These are phyloP conservation scores for Macrophomina phaseolina DNA, from an alignment of 2,329 filamentous ascomycete genomes.

Conservation along the genomic window DNA sequence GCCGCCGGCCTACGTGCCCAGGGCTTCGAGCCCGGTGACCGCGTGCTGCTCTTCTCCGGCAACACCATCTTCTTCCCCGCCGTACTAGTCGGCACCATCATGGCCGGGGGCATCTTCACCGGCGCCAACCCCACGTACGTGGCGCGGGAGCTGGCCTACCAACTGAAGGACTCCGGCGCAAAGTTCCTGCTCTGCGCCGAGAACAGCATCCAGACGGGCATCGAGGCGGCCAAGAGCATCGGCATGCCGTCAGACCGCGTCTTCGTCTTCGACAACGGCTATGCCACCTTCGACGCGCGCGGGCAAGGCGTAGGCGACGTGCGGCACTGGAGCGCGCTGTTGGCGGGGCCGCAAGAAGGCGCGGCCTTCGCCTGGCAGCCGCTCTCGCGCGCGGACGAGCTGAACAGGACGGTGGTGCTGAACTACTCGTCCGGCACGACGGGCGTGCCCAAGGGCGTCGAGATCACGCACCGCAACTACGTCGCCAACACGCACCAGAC, in stretches of 20 bases:
- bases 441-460: slow-evolving; percentile 82
- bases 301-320: slow-evolving; percentile 44
- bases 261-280: slow-evolving; percentile 63
- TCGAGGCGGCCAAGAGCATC: slow-evolving; percentile 67
- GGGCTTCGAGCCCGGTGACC: slow-evolving; percentile 71
- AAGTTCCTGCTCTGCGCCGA: slow-evolving; percentile 70
- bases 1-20: slow-evolving; percentile 69
- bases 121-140: slow-evolving; percentile 76
- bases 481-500: slow-evolving; percentile 72
- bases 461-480: slow-evolving; percentile 79
- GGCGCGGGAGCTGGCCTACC: slow-evolving; percentile 73
- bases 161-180: slow-evolving; percentile 73
- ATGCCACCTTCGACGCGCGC: slow-evolving; percentile 51
- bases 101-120: slow-evolving; percentile 79
- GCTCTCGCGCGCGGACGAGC: slow-evolving; percentile 55
- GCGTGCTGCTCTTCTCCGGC: slow-evolving; percentile 74
- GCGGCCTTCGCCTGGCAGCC: slow-evolving; percentile 68
- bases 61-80: slow-evolving; percentile 77
- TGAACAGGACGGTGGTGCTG: slow-evolving; percentile 66
- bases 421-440: slow-evolving; percentile 85
- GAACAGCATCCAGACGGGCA: slow-evolving; percentile 63
- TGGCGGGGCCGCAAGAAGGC: slow-evolving; percentile 59
- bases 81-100: slow-evolving; percentile 73
- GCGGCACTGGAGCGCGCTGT: slow-evolving; percentile 68
- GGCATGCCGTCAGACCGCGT: slow-evolving; percentile 62